Evolutionary conservation across 1,284 basidiomycete species (phyloP), one percentile per base, ranked within the genome.

Genomic region (Apiotrichum veenhuisii): DNA sequence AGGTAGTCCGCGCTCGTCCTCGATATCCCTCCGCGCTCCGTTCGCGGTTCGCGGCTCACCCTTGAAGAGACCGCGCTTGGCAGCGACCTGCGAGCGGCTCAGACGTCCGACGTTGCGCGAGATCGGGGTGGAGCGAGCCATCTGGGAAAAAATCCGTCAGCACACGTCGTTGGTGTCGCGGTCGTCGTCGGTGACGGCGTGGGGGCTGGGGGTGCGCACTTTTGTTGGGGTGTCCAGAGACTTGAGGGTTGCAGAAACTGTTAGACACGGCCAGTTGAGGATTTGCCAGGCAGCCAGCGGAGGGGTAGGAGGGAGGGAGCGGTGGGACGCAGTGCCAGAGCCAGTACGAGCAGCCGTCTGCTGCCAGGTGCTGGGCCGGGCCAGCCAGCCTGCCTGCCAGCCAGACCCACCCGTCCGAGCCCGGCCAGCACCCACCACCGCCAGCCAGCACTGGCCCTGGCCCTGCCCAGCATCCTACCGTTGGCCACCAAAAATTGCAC

Each of bases 101-200:
- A 88, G 82, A 74, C 90, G 88, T 68, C 90, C 88, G 78, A 95
- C 82, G 79, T 88, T 83, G 69, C 88, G 85, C 76, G 85, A 86
- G 79, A 93, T 80, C 82, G 88, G 85, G 82, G 88, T 87, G 80
- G 85, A 90, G 82, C 92, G 89, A 80, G 91, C 91, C 92, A 96
- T 95, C 87, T 88, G 73, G 54, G 22, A 27, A 17, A 33, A 49
- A 20, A 33, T 4, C 25, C 5, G 23, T 22, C 22, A 49, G 25
- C 25, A 33, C n/a, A 25, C 38, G 30, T n/a, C 33, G 42, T 50
- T 27, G 34, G 30, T 2, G 38, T 58, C 30, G 33, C n/a, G n/a
- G 55, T 47, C 49, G 52, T 47, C 27, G 52, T 30, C 34, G 53
- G 27, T 36, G 30, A 30, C 30, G 7, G 30, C 30, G 7, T 30